Percentiles rank a stretch among this genome's conserved stretches.
These are phyloP conservation scores for Cerioporus squamosus DNA, from an alignment of 1,284 basidiomycete genomes.

Conservation along the genomic window DNA sequence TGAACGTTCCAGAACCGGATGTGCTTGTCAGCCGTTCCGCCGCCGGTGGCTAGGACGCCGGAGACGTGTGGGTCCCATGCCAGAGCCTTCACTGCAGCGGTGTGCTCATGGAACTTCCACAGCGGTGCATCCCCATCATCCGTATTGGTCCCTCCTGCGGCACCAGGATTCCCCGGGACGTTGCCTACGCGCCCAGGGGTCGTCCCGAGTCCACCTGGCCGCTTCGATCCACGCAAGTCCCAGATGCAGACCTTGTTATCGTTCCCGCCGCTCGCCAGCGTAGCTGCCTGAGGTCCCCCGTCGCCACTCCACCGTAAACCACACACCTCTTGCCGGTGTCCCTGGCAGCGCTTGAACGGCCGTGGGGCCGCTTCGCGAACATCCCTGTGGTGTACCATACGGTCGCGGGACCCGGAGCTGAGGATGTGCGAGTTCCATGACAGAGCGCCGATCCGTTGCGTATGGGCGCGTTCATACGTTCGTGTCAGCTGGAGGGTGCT, in stretches of 20 bases:
- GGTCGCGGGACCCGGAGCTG: constrained; percentile 91
- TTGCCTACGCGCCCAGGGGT: constrained; percentile 30
- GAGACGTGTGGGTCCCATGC: constrained; percentile 97
- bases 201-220: constrained; percentile 39
- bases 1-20: constrained; percentile 97
- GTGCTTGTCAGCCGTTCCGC: constrained; percentile 97
- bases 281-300: constrained; percentile 41
- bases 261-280: constrained; percentile 93
- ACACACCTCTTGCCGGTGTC: constrained; percentile 96
- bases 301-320: constrained; percentile 91
- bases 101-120: constrained; percentile 96
- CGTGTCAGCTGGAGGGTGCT: constrained; percentile 77
- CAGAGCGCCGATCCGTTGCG: constrained; percentile 88
- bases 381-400: constrained; percentile 91
- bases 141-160: constrained; percentile 33
- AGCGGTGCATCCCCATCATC: constrained; percentile 68
- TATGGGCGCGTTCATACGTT: constrained; percentile 88
- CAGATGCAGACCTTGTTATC: constrained; percentile 99
- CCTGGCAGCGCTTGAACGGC: constrained; percentile 79
- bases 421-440: constrained; percentile 94
- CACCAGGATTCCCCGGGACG: constrained; percentile 33
- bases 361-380: constrained; percentile 75
- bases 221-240: constrained; percentile 74
- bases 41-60: constrained; percentile 94
- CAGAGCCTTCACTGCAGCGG: constrained; percentile 96